Evolutionary conservation across 2,329 filamentous ascomycete species (phyloP), one percentile per base, ranked within the genome.

Genomic region (Eurotiales sp.): DNA sequence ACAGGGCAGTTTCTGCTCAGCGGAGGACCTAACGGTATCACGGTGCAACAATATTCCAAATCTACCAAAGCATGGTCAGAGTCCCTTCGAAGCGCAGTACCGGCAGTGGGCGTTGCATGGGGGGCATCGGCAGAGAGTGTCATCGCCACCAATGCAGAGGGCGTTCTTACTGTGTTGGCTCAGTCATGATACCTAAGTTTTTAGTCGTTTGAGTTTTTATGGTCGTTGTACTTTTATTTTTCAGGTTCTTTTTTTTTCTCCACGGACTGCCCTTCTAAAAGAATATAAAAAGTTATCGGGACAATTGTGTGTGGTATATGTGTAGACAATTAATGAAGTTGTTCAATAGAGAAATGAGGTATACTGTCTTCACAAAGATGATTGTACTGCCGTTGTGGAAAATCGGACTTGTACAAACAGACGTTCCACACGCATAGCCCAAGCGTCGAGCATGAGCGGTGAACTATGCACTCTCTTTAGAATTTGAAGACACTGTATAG

Each of bases 1-100:
- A 93, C 88, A 6, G 92, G 91, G 39, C 92, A 96, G 71, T 99
- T 88, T 74, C 77, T 99, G 48, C 88, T 91, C 22, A 87, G 87
- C 11, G 88, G 83, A 3, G 92, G 92, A 6, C 79, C 86, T 3
- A 84, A 86, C 40, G 90, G 90, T 23, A 75, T 96, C 42, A 88
- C 87, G 4, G 88, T 99, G 36, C 89, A 93, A 69, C 87, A 95
- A 63, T 99, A 95, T 71, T 80, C 82, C 56, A 99, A 97, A 79
- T 77, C 84, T 47, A 80, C 83, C 55, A 99, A 96, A 80, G 79
- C 81, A 52, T 99, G 93, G 93, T 87, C 84, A 40, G 90, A 96
- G 75, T 86, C 88, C 8, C 76, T 96, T 58, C 81, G 86, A 61
- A 89, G 82, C 65, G 88, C 86, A 2, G 80, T 90, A 21, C 80